phyloP scores from a whole-genome alignment of 2,329 filamentous ascomycete species.

The Chalara sp. region DNA sequence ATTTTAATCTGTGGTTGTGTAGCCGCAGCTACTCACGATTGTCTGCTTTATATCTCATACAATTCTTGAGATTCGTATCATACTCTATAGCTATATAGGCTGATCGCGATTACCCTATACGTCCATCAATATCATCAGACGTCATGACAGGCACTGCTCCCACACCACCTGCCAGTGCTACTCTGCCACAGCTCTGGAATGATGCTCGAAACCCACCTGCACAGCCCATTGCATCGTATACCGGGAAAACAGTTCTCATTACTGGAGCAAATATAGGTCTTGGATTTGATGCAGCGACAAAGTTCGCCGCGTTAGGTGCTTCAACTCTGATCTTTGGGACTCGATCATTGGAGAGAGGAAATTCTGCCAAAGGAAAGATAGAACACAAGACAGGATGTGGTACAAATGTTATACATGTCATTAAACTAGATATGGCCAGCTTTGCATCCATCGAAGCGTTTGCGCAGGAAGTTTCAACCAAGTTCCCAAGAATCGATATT shows the following conservation, averaged over 20 bases:
- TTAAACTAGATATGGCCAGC: conserved; percentile 2
- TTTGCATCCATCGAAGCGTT: conserved; percentile 3
- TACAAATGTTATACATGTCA: background rate
- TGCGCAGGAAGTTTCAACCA: background rate
- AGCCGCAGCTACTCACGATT: too few relatives aligned
- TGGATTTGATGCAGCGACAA: conserved; percentile 31
- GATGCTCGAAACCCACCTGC: too few relatives aligned
- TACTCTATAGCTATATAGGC: too few relatives aligned
- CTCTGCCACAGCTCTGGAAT: too few relatives aligned
- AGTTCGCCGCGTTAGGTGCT: conserved; percentile 29
- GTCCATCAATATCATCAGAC: too few relatives aligned
- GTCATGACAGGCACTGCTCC: too few relatives aligned
- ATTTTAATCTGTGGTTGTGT: too few relatives aligned
- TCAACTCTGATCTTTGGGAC: conserved; percentile 34
- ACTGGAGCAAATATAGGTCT: conserved; percentile 37
- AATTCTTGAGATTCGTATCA: too few relatives aligned
- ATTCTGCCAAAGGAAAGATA: conserved; percentile 23
- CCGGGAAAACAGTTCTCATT: conserved; percentile 18
- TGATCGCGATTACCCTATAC: too few relatives aligned
- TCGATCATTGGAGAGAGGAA: conserved; percentile 28
- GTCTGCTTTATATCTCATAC: too few relatives aligned
- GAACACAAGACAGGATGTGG: background rate
- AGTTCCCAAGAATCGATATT: conserved; percentile 7
- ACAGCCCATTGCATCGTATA: background rate
- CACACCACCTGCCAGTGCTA: too few relatives aligned